Evolutionary conservation across 345 rosid species (phyloP).

Genomic region (Toxicodendron radicans): DNA sequence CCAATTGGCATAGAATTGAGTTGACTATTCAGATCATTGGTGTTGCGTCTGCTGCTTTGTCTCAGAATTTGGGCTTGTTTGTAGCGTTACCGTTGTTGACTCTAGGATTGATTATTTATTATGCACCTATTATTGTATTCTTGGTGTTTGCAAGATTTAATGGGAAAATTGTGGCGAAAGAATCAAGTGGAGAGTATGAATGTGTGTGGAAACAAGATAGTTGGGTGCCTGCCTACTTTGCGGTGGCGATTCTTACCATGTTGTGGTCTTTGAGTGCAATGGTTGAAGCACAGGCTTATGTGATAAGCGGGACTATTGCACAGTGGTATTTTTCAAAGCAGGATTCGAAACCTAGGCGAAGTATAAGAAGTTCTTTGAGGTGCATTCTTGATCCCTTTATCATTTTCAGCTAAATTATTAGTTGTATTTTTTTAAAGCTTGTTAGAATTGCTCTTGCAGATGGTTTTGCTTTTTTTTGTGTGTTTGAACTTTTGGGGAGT

Average conservation of each 20-base stretch:
- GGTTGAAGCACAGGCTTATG: slow-evolving; percentile 87
- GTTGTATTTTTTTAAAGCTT: not conserved
- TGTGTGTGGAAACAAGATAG: slow-evolving; percentile 88
- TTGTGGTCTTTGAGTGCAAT: slow-evolving; percentile 77
- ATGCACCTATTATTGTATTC: slow-evolving; percentile 76
- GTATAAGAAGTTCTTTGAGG: slow-evolving; percentile 84
- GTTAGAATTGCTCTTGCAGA: not conserved
- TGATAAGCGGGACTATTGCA: slow-evolving; percentile 78
- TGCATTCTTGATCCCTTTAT: slow-evolving; percentile 26
- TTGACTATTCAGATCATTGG: slow-evolving; percentile 72
- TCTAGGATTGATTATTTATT: slow-evolving; percentile 56
- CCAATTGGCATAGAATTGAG: slow-evolving; percentile 81
- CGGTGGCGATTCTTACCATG: slow-evolving; percentile 82
- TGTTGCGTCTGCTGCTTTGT: slow-evolving; percentile 81
- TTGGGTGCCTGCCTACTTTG: slow-evolving; percentile 90
- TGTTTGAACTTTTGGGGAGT: not conserved
- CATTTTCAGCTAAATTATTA: slow-evolving; percentile 2
- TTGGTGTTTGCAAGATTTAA: slow-evolving; percentile 75
- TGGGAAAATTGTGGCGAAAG: slow-evolving; percentile 65
- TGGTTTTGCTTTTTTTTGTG: not conserved
- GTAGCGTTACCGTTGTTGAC: slow-evolving; percentile 60
- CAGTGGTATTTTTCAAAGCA: slow-evolving; percentile 91
- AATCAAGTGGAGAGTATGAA: slow-evolving; percentile 47
- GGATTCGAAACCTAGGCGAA: slow-evolving; percentile 56
- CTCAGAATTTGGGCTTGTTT: slow-evolving; percentile 67